Evolutionary conservation across 208 protist species (phyloP).

Genomic region (Acanthamoeba culbertsoni): DNA sequence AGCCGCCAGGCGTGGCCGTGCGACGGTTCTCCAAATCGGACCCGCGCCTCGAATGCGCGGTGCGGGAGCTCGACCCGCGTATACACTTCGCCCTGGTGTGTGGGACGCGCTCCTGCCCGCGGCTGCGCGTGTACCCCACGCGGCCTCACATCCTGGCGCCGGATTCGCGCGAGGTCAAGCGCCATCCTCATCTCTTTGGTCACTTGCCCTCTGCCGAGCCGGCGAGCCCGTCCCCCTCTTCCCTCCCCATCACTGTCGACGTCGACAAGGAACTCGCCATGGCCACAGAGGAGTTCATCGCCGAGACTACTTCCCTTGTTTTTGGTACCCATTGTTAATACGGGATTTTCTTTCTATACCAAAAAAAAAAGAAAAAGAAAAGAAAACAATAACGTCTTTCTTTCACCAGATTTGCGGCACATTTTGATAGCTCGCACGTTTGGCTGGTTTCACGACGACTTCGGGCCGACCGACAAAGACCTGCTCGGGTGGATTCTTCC

Average conservation of each 20-base stretch:
- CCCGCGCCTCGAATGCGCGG: neutral
- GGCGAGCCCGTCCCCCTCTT: neutral
- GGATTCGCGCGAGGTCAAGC: neutral
- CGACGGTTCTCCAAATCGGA: conserved; percentile 41
- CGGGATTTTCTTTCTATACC: neutral
- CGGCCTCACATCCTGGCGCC: neutral
- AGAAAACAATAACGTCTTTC: neutral
- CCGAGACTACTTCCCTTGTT: conserved; percentile 1
- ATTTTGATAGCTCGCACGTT: conserved; percentile 7
- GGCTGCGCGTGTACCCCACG: neutral
- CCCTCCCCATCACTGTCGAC: neutral
- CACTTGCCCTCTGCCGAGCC: neutral
- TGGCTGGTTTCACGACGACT: conserved; percentile 51
- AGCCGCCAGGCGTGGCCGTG: conserved; percentile 15
- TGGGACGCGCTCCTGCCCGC: conserved; percentile 15
- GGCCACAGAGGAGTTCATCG: neutral
- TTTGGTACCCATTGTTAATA: neutral
- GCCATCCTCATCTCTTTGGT: neutral
- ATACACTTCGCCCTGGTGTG: conserved; percentile 37
- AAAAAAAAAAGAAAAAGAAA: neutral
- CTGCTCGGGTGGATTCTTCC: conserved; percentile 12
- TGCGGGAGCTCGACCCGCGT: conserved; percentile 2
- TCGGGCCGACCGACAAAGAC: conserved; percentile 12
- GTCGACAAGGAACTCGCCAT: conserved; percentile 18
- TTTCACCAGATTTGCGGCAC: neutral